These are phyloP conservation scores for Rhynchospora tenuis DNA, from an alignment of 176 grass and related monocot species.

Conservation along the genomic window DNA sequence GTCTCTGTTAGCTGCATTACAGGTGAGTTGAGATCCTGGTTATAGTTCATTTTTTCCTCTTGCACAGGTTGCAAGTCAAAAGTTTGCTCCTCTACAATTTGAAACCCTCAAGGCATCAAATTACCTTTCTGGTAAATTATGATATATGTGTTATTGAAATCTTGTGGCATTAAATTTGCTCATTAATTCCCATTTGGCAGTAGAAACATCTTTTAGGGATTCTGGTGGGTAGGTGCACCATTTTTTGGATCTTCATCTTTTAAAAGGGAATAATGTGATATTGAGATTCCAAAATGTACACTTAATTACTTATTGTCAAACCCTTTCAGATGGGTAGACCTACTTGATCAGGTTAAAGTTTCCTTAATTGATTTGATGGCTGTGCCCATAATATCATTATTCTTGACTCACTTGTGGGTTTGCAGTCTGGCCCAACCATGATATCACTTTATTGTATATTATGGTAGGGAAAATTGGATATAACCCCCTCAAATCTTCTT, in stretches of 20 bases:
- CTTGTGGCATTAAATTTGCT: neutral
- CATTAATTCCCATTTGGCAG: neutral
- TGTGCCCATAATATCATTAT: neutral
- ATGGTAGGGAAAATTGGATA: too few species aligned
- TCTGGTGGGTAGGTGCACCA: neutral
- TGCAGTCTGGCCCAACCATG: neutral
- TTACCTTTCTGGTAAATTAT: neutral
- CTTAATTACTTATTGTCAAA: neutral
- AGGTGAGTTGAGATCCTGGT: constrained; percentile 39
- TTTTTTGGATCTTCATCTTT: neutral
- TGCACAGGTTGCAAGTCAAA: neutral
- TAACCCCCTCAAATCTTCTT: too few species aligned
- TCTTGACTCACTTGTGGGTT: neutral
- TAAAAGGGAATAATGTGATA: neutral
- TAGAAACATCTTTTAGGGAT: neutral
- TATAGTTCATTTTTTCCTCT: neutral
- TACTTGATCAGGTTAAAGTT: neutral
- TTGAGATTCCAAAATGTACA: neutral
- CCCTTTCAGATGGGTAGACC: neutral
- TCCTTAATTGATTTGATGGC: neutral
- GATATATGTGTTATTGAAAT: neutral
- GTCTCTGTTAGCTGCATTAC: constrained; percentile 47
- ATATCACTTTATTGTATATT: neutral
- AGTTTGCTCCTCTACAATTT: neutral
- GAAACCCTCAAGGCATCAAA: neutral